Base-by-base conservation (phyloP, 2,329 filamentous ascomycete species). In the Epicoccum sorghinum region DNA sequence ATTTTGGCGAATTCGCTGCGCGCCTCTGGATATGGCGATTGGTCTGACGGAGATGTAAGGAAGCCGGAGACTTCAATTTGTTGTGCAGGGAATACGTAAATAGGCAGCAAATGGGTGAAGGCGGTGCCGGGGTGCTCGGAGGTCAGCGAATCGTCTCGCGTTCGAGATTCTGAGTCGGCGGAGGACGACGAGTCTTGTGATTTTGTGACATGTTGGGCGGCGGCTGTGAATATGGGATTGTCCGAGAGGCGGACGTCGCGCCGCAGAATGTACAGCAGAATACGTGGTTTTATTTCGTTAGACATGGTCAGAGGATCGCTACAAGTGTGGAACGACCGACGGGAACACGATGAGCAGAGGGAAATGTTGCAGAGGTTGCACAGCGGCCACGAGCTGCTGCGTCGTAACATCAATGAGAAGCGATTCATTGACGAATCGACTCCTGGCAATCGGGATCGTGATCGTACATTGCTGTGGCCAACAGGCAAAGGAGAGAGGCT, bases 31-130 rank as follows among this genome's bases (percentile, higher is more conserved):
- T 89, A 92, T 0, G 90, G 90, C 38, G 59, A 63, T 33, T 59
- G 64, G 9, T 79, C 76, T 40, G 81, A 70, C 40, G 65, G 12
- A 76, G 74, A 61, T 1, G 62, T 52, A n/a, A 93, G 75, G 64
- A 93, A 90, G 1, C 90, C 90, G 0, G 87, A 89, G 0, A 90
- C 79, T 68, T 93, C 89, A 22, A 93, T 77, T 63, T 93, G 89
- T 46, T 89, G 80, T 3, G 88, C 83, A 0, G 85, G 80, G 46
- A 92, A 86, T 18, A 91, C 77, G 67, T 87, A 90, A 36, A 74
- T 7, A 3, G 90, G 90, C 1, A 93, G 78, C 1, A 93, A 70
- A 68, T 93, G 88, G 4, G 71, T 73, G 37, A 71, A 71, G 9
- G 48, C 49, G 32, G 62, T 49, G 36, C 46, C 54, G 30, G 63